Evolutionary conservation across 257 asterid genomes (phyloP).

Genomic region (Petunia secreta): DNA sequence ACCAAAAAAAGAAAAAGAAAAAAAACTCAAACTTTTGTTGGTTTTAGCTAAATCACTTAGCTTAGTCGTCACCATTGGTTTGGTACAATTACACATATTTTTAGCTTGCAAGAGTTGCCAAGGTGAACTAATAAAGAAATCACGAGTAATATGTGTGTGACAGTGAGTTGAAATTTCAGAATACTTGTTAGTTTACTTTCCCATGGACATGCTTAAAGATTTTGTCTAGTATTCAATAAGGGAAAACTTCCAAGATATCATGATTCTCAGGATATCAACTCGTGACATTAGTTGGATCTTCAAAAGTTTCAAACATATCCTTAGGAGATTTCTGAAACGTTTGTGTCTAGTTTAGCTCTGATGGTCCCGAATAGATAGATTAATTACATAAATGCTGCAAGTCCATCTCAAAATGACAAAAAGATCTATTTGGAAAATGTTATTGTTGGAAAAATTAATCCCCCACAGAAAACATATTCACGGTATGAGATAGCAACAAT

Average conservation of each 20-base stretch:
- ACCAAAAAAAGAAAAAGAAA: neutral
- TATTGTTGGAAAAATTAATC: too few species aligned
- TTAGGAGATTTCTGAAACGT: too few species aligned
- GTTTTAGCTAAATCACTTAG: neutral
- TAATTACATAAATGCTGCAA: too few species aligned
- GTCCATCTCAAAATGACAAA: too few species aligned
- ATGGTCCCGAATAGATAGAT: too few species aligned
- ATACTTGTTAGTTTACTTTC: neutral
- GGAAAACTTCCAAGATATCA: neutral
- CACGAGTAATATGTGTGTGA: slow-evolving; percentile 22
- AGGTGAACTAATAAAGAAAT: slow-evolving; percentile 9
- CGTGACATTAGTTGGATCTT: neutral
- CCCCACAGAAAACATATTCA: too few species aligned
- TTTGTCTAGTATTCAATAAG: neutral
- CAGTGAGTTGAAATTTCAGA: neutral
- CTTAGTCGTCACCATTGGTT: slow-evolving; percentile 25
- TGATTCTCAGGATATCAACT: neutral
- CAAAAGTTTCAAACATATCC: too few species aligned
- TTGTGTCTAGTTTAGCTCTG: too few species aligned
- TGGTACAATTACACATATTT: slow-evolving; percentile 16
- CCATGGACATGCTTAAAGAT: neutral
- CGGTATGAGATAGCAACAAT: too few species aligned
- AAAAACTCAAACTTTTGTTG: neutral
- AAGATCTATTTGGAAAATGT: too few species aligned
- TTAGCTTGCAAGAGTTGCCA: slow-evolving; percentile 31